Base-by-base conservation (phyloP, 148 eudicot genomes). In the Euryodendron excelsum region DNA sequence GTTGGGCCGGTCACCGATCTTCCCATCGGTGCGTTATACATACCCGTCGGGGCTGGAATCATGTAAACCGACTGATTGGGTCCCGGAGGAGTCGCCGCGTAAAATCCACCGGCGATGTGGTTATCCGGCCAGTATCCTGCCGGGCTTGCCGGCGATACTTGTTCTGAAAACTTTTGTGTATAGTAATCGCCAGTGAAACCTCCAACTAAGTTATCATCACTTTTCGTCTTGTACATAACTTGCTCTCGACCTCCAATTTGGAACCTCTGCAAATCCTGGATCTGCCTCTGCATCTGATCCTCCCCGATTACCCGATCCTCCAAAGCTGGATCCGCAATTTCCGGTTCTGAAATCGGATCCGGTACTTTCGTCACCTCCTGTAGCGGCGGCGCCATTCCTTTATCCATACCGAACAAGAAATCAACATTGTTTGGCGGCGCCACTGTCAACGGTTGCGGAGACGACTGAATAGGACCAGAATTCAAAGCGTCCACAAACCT, bases 351-450 rank as follows among this genome's bases (percentile, higher is more conserved):
- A 31, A 18, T 52, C 39, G 36, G 90, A 50, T 61, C 84, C 37
- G 73, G 81, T 6, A 70, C 30, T 34, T 78, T 78, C 31, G 78
- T 70, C 55, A 47, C 39, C 23, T 37, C 58, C 17, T 80, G 81
- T 48, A 21, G 60, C 63, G 44, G 82, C 18, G 72, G 61, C 25
- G 74, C 74, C 36, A 25, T 58, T 25, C 82, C 85, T 66, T 89
- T 91, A 60, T 95, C 98, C 58, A 89, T 75, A 3, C 97, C 98
- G 64, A 95, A 93, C 39, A 95, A 68, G 59, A 86, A 93, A 81
- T 94, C 98, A 1, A 83, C 86, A 20, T 91, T 85, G 8, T 71
- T 80, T 47, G 59, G 69, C 39, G 79, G 76, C 28, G 87, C 79
- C 12, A 73, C 75, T 37, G 69, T 9, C 45, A 9, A 60, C 34